Evolutionary conservation across 1,284 basidiomycete species (phyloP), one percentile per base, ranked within the genome.

Genomic region (Ustilago bromivora): DNA sequence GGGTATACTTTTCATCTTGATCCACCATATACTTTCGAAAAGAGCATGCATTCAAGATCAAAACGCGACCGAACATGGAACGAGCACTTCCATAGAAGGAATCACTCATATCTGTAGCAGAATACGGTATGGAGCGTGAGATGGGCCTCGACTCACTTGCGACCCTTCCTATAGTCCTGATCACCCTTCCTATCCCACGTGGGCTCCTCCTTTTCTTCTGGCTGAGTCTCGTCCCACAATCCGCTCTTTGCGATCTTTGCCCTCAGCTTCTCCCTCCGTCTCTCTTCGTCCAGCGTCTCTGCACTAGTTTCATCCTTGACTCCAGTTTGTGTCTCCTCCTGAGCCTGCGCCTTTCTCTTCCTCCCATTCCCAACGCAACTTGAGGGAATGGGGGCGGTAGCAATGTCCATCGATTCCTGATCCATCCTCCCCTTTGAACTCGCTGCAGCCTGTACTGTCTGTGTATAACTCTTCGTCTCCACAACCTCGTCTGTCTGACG

Each of bases 221-320:
- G 75, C 62, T 83, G 82, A 15, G 82, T 83, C 66, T 83, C 82
- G 56, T 82, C 79, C 82, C 82, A 83, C 19, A 82, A 35, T 5
- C 75, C 79, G 58, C 72, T 69, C 54, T 63, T 70, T 23, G 69
- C 73, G 36, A 76, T 73, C 52, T 67, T 73, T 52, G 69, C 65
- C 4, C 69, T 47, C 54, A 65, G 56, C 60, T 61, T 69, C 23
- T 72, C 71, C 6, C 67, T 49, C 17, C 59, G 41, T 41, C 38
- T 56, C 61, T 76, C 76, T 31, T 78, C 76, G 35, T 73, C 66
- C 8, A 61, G 67, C 35, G 34, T 17, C 36, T 32, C 28, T 17
- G 4, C 31, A 15, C 5, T 32, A 53, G 8, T 35, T 11, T 36
- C 66, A 31, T 19, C 62, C 31, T 41, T 58, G 19, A 28, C 40